Base-by-base conservation (phyloP, 192 early-diverging fungal genomes). In the Gonapodya sp. region DNA sequence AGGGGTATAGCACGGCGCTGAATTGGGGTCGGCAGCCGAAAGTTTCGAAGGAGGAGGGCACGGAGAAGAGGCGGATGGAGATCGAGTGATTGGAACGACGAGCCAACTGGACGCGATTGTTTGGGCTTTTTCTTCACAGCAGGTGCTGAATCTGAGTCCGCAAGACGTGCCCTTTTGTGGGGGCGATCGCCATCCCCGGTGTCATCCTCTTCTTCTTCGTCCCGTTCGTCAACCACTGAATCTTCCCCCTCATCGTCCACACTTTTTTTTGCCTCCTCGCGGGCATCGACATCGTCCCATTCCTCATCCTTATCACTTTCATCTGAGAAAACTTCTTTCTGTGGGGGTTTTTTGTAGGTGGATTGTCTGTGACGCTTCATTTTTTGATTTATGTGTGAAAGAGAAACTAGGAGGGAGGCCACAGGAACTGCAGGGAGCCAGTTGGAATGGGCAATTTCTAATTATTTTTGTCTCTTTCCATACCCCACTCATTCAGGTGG, bases 1-100 rank as follows among this genome's bases (percentile, higher is more conserved):
- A 97, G 83, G 33, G 97, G 97, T 79, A 99, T 97, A 35, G 94
- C 89, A 85, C 95, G 94, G 78, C 97, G 92, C 86, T 99, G 97
- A 84, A 99, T 96, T 1, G 97, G 97, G 31, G 97, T 99, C n/a
- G 97, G 97, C 0, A 97, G 91, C 81, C 46, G 46, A 24, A 64
- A 64, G 8, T 24, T 24, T 24, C 46, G 46, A 24, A 64, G 46
- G 46, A 64, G 46, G 24, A 64, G 46, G 24, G 46, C 46, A 64
- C 46, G 46, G 46, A 64, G 46, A 64, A 64, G 46, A 8, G 46
- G 24, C 24, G 46, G 46, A 64, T 64, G 24, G 8, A 64, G 24
- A 1, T 1, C 30, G 37, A n/a, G 83, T 86, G 93, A 94, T 86
- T 95, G 93, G 93, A 94, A 93, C 1, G 87, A 94, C 24, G 8